Conservation (phyloP, 192 early-diverging fungal species). For the Coemansia sp. region DNA sequence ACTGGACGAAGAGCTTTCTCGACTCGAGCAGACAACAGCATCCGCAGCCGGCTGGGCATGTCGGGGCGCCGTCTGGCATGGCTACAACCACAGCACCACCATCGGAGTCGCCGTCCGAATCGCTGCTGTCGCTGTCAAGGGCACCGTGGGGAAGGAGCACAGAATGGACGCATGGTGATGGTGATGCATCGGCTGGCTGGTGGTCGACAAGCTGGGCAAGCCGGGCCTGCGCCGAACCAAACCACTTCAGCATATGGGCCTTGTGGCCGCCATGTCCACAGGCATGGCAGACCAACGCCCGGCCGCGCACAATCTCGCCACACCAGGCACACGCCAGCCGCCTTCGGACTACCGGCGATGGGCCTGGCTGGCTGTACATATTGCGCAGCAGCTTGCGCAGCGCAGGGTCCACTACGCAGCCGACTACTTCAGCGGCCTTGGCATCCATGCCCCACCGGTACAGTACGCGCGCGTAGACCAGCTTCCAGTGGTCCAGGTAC, state of each 20-base stretch:
- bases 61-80: conserved; percentile 28
- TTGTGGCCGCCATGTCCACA: conserved; percentile 55
- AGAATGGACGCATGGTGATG: no score
- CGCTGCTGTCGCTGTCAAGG: conserved; percentile 15
- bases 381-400: conserved; percentile 30
- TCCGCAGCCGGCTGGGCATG: conserved; percentile 47
- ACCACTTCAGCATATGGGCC: conserved; percentile 52
- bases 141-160: no score
- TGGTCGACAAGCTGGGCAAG: no score
- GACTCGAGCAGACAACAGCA: conserved; percentile 49
- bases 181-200: no score
- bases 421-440: conserved; percentile 48
- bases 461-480: conserved; percentile 43
- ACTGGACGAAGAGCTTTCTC: conserved; percentile 14
- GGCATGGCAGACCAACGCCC: conserved; percentile 48
- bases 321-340: conserved; percentile 50
- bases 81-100: conserved; percentile 5
- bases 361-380: conserved; percentile 38
- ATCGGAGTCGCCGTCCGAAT: conserved; percentile 3
- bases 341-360: no score
- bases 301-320: conserved; percentile 52
- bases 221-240: conserved; percentile 32
- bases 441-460: conserved; percentile 44
- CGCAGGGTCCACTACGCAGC: conserved; percentile 30
- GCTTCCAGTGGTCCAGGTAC: conserved; percentile 52